Base-by-base conservation (phyloP, 495 filamentous ascomycete genomes). In the Penicillium bialowiezense region DNA sequence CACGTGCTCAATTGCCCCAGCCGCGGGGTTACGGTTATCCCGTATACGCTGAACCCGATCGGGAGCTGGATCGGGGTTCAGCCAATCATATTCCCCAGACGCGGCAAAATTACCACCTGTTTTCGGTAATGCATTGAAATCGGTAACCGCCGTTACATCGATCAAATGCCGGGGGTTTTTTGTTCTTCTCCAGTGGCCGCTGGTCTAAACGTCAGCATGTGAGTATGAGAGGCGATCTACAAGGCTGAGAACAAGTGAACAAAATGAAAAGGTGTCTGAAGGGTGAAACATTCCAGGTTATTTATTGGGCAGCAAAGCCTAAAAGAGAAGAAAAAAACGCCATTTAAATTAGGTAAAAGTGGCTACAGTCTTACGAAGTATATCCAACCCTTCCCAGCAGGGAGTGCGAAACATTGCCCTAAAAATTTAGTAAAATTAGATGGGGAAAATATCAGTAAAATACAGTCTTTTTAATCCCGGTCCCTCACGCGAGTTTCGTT, bases 1-100 rank as follows among this genome's bases (percentile, higher is more conserved):
- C 58, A 61, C 58, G 58, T 58, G 58, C 54, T 36, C 46, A 54
- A 54, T 42, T 60, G 52, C 58, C 58, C 33, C 43, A 40, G 20
- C 37, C 17, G 41, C 31, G 43, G 47, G 47, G 45, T 51, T 31
- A 39, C n/a, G 23, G 21, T 28, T 19, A 35, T 45, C 24, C 21
- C 23, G 35, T 48, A 39, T 35, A 24, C 36, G 28, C 14, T 40
- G 35, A 29, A 50, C 42, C 23, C 35, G 49, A 52, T 59, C 49
- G 47, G 29, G 43, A 32, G 24, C 3, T 21, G 26, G 23, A 46
- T 37, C 21, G 24, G 18, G 26, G 5, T 39, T 28, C 2, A 34
- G 41, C 55, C 55, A 58, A 55, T 58, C 41, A 46, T 15, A 39
- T 17, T 0, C 3, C 13, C 1, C 13, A 6, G 13, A 48, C 28